Evolutionary conservation across 257 asterid species (phyloP), one percentile per base, ranked within the genome.

Genomic region (Fraxinus americana): DNA sequence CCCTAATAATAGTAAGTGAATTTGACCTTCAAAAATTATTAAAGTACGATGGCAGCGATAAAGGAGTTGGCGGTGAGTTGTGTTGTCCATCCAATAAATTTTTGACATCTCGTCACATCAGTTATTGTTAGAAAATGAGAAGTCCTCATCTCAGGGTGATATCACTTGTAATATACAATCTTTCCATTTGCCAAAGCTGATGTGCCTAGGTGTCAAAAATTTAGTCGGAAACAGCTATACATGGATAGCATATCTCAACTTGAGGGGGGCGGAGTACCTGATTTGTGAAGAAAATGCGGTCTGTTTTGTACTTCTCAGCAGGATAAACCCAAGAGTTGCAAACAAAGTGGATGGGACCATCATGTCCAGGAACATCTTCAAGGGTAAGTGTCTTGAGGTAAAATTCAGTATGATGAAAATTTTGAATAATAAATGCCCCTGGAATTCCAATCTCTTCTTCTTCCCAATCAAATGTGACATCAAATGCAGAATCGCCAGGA

Each of bases 291-390:
- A 93, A 93, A 54, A 91, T 72, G 6, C 97, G 92, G 71, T 86
- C 87, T 36, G 77, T 80, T 41, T 84, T 75, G 88, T 93, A 90
- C 69, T 70, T 73, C 29, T 87, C 80, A 43, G 89, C 82, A 4
- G 90, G 92, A 76, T 91, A 93, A 80, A 93, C 86, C 97, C 98
- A 93, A 19, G 98, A 93, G 79, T 91, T 84, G 86, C 98, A 93
- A 72, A 86, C 70, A 83, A 93, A 93, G 75, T 91, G 92, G 75
- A 93, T 48, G 3, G 81, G 86, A 54, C 27, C 65, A 39, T 91
- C 89, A 72, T 89, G 93, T 4, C 85, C 89, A n/a, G 93, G 94
- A 78, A 93, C 85, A 32, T 85, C 81, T 82, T 91, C 90, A 23
- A 93, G 94, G 21, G 92, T 91, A 1, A 91, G 85, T 0, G 92